A percentile compares a stretch with the other conserved stretches of the same genome.
Evolutionary conservation across 768 basidiomycete species (phyloP).

Genomic region (Hericium alpestre): DNA sequence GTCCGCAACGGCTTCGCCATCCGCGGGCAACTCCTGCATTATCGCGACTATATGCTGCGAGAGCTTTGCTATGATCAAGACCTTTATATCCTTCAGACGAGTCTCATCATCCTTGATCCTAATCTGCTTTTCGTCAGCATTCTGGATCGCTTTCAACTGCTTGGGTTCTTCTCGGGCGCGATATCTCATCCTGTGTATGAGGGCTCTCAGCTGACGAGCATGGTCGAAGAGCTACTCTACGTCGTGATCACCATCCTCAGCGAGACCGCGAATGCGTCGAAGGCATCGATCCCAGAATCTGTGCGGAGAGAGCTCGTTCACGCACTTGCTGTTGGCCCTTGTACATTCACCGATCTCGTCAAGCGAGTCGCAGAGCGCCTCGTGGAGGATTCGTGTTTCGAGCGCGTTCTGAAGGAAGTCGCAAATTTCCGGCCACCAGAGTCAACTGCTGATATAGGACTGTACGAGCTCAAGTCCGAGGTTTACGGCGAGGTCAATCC

Average conservation of each 20-base stretch:
- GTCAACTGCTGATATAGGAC: conserved; percentile 63
- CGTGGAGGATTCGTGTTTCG: conserved; percentile 75
- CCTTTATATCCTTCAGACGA: conserved; percentile 79
- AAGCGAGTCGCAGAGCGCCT: conserved; percentile 87
- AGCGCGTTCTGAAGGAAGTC: conserved; percentile 65
- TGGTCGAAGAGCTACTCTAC: conserved; percentile 89
- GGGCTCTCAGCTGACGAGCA: conserved; percentile 56
- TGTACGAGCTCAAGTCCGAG: conserved; percentile 83
- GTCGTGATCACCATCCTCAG: conserved; percentile 79
- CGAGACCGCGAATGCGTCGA: conserved; percentile 67
- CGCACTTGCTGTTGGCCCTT: conserved; percentile 77
- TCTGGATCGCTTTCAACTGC: conserved; percentile 81
- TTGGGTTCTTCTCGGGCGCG: conserved; percentile 66
- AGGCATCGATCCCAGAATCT: conserved; percentile 49
- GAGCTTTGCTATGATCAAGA: conserved; percentile 97
- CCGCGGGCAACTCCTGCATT: conserved; percentile 88
- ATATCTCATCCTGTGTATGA: conserved; percentile 55
- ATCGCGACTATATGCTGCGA: conserved; percentile 90
- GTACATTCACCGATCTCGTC: conserved; percentile 82
- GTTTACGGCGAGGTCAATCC: conserved; percentile 83
- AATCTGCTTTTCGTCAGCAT: conserved; percentile 73
- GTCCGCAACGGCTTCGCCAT: conserved; percentile 95
- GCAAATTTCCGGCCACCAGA: conserved; percentile 79
- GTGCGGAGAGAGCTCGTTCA: conserved; percentile 85
- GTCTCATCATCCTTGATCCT: conserved; percentile 70